Evolutionary conservation across 805 yeast genomes (phyloP), one percentile per base, ranked within the genome.

Genomic region (Candida oleophila): DNA sequence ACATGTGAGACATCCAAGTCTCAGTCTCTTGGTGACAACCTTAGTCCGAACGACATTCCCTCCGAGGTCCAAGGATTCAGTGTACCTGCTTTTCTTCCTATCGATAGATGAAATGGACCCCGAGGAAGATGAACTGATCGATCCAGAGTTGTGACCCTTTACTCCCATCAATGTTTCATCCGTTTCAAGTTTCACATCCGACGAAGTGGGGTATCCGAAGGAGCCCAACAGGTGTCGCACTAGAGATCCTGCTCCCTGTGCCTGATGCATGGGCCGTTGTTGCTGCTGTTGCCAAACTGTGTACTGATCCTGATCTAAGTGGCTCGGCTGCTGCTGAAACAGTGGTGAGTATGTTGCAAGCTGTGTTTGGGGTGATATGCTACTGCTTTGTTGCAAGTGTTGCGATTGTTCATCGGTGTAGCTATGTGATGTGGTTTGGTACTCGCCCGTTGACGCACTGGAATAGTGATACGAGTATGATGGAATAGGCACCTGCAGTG

Each of bases 1-100:
- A 55, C 96, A 87, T 1, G 95, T 85, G 38, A 85, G 68, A 60
- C 95, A 87, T 0, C 96, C 96, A 73, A 75, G 72, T 56, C 88
- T 72, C 15, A 86, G 81, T 47, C 89, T 68, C 54, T 71, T 78
- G n/a, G 71, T 54, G 4, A 57, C 57, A 4, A 57, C 47, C 42
- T 54, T 54, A 38, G 38, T 25, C 11, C 42, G 39, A 20, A 7
- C n/a, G 20, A 19, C 37, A 34, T 7, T 12, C 39, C 39, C 39
- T n/a, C n/a, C n/a, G n/a, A n/a, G n/a, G n/a, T n/a, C n/a, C n/a
- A n/a, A n/a, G n/a, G n/a, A n/a, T n/a, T n/a, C n/a, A n/a, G n/a
- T n/a, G n/a, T n/a, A 36, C 14, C 22, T 18, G 21, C 39, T 16
- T 28, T 19, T 22, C 42, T 39, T 39, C 33, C 20, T 39, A 15